These are phyloP conservation scores for Pseudocercospora pini-densiflorae DNA, from an alignment of 2,329 filamentous ascomycete species.

Conservation along the genomic window DNA sequence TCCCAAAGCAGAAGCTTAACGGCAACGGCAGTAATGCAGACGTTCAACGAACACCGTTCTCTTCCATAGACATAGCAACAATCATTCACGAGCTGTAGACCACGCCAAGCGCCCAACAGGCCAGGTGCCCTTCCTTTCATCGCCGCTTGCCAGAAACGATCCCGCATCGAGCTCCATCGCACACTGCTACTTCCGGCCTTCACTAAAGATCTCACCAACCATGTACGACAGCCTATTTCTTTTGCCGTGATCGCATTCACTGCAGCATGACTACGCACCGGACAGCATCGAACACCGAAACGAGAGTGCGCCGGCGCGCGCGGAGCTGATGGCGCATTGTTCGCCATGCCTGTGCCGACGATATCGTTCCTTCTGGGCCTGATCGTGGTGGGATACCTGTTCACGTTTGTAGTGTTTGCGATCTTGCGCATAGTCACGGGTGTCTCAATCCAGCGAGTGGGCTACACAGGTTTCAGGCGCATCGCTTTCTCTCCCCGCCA, in stretches of 20 bases:
- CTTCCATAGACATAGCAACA: not conserved
- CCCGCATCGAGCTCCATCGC: not conserved
- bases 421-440: conserved; percentile 90
- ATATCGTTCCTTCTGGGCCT: conserved; percentile 81
- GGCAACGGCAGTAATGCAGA: not conserved
- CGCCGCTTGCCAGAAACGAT: not conserved
- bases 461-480: conserved; percentile 87
- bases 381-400: conserved; percentile 83
- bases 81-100: not conserved
- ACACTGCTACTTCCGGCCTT: conserved; percentile 1
- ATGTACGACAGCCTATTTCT: not conserved
- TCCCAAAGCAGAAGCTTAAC: not conserved
- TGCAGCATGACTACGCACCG: conserved; percentile 1
- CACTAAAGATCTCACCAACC: not conserved
- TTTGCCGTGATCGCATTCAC: not conserved
- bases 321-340: conserved; percentile 32
- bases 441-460: conserved; percentile 92
- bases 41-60: not conserved
- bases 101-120: not conserved
- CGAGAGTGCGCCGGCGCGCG: conserved; percentile 14
- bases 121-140: not conserved
- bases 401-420: conserved; percentile 91
- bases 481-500: conserved; percentile 88
- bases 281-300: not conserved
- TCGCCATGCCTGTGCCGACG: conserved; percentile 51